phyloP scores from a whole-genome alignment of 2,329 filamentous ascomycete species.

The Orbilia brochopaga region DNA sequence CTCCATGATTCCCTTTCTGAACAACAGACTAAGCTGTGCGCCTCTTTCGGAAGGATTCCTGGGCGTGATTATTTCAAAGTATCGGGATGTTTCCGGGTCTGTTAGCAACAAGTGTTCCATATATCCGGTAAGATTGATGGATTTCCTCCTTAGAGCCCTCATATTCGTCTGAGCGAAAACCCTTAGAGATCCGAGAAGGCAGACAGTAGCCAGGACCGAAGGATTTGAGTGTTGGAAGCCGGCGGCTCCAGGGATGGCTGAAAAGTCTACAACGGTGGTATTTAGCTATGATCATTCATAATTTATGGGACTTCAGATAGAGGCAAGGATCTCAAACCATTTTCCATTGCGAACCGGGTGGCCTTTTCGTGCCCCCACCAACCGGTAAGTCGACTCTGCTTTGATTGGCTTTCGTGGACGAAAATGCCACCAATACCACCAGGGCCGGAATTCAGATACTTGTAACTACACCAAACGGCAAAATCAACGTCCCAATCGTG shows the following conservation, averaged over 20 bases:
- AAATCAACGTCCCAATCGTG: conserved; percentile 94
- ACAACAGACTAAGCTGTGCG: conserved; percentile 76
- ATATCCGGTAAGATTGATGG: conserved; percentile 75
- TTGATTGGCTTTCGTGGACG: conserved; percentile 74
- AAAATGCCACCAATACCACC: conserved; percentile 81
- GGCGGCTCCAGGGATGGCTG: conserved; percentile 76
- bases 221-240: conserved; percentile 89
- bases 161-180: conserved; percentile 77
- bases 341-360: conserved; percentile 82
- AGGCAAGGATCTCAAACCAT: conserved; percentile 59
- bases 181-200: conserved; percentile 73
- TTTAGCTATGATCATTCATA: not conserved
- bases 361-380: conserved; percentile 87
- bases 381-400: conserved; percentile 70
- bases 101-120: conserved; percentile 67
- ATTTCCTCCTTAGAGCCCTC: conserved; percentile 71
- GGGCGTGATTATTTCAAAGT: conserved; percentile 72
- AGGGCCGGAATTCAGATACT: conserved; percentile 87
- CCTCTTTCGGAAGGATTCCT: conserved; percentile 71
- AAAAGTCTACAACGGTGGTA: conserved; percentile 54
- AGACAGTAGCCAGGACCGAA: conserved; percentile 76
- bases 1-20: conserved; percentile 74
- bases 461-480: conserved; percentile 89
- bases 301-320: not conserved
- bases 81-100: conserved; percentile 53